Percentiles rank a stretch among this genome's conserved stretches.
Evolutionary conservation across 495 filamentous ascomycete genomes (phyloP).

Genomic region (Aspergillus campestris): DNA sequence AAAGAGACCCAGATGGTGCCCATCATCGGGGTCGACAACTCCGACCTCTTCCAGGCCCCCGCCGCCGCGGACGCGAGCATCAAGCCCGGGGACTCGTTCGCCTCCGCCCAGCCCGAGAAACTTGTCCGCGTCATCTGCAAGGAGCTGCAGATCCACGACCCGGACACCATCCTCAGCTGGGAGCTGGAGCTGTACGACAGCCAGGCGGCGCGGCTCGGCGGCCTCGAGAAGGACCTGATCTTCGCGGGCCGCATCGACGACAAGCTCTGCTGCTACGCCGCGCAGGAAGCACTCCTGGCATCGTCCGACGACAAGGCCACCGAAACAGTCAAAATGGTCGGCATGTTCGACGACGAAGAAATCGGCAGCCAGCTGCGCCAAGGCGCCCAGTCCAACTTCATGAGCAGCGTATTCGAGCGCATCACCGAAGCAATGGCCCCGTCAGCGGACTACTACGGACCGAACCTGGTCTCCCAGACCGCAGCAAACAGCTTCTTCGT

Average conservation of each 20-base stretch:
- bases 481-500: slow-evolving; percentile 91
- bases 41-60: slow-evolving; percentile 37
- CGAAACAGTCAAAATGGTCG: slow-evolving; percentile 71
- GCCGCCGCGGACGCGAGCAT: slow-evolving; percentile 21
- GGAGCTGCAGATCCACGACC: slow-evolving; percentile 61
- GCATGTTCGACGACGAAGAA: slow-evolving; percentile 93
- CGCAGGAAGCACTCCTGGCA: slow-evolving; percentile 74
- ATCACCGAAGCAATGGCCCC: slow-evolving; percentile 61
- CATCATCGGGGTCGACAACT: slow-evolving; percentile 81
- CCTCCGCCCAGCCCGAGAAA: slow-evolving; percentile 69
- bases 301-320: slow-evolving; percentile 43
- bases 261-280: slow-evolving; percentile 91
- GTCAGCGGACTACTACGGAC: slow-evolving; percentile 31
- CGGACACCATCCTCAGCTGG: slow-evolving; percentile 78
- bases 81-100: slow-evolving; percentile 50
- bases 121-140: slow-evolving; percentile 75
- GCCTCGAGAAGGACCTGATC: slow-evolving; percentile 88
- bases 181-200: slow-evolving; percentile 94
- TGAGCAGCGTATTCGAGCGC: slow-evolving; percentile 69
- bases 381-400: slow-evolving; percentile 82
- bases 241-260: slow-evolving; percentile 94
- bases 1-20: slow-evolving; percentile 90
- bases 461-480: slow-evolving; percentile 69
- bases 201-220: slow-evolving; percentile 76
- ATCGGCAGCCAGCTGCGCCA: slow-evolving; percentile 86